Percentiles rank a stretch among this genome's conserved stretches.
phyloP scores from a whole-genome alignment of 106 monocot genomes.

The Dioscorea alata region DNA sequence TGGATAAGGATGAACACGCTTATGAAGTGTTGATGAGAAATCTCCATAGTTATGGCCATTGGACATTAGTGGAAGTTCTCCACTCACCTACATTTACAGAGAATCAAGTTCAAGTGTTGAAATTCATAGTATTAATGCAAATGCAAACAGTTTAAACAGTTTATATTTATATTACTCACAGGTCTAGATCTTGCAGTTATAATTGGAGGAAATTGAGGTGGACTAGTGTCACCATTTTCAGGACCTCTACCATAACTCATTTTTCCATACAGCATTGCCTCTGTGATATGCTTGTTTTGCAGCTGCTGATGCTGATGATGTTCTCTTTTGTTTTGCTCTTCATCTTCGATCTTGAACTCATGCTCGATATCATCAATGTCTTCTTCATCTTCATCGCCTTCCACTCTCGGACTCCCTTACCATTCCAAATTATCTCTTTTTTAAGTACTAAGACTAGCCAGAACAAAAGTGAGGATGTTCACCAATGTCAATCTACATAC shows the following conservation, averaged over 20 bases:
- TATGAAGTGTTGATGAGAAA: conserved; percentile 58
- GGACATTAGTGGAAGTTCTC: conserved; percentile 54
- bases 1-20: conserved; percentile 84
- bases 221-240: conserved; percentile 38
- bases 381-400: conserved; percentile 94
- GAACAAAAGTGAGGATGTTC: not conserved
- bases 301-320: conserved; percentile 18
- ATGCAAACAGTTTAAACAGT: not conserved
- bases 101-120: not conserved
- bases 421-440: not conserved
- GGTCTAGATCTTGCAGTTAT: conserved; percentile 53
- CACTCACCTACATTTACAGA: conserved; percentile 60
- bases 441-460: not conserved
- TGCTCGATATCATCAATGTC: conserved; percentile 90
- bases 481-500: conserved; percentile 7
- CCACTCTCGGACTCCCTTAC: conserved; percentile 89
- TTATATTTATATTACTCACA: conserved; percentile 21
- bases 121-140: not conserved
- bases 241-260: conserved; percentile 81
- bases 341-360: conserved; percentile 77
- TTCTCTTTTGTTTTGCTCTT: conserved; percentile 31
- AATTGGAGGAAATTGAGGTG: conserved; percentile 56
- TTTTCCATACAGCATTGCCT: conserved; percentile 88
- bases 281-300: conserved; percentile 49
- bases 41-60: conserved; percentile 50